A percentile compares a stretch with the other conserved stretches of the same genome.
Conservation (phyloP, 768 basidiomycete species). For the Rickenella mellea region DNA sequence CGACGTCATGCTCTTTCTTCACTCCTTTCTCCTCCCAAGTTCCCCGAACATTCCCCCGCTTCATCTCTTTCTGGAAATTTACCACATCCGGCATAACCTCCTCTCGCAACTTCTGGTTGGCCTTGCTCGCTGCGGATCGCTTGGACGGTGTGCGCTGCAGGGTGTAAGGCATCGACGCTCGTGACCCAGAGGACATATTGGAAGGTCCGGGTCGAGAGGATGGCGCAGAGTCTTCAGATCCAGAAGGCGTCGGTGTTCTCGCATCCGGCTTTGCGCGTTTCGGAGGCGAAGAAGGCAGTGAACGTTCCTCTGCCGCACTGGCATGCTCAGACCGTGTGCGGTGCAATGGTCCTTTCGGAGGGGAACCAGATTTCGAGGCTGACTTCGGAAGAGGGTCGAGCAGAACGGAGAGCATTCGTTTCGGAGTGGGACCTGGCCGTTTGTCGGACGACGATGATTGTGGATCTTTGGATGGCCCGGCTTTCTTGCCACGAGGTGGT, state of each 20-base stretch:
- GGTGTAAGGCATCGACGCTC: not conserved
- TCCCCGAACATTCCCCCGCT: constrained; percentile 21
- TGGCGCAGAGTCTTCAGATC: no score
- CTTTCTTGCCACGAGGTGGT: no score
- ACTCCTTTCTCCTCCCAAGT: constrained; percentile 13
- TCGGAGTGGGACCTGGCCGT: constrained; percentile 7
- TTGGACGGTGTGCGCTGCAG: constrained; percentile 5
- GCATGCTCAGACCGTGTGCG: no score
- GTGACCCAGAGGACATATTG: not conserved
- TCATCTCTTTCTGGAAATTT: constrained; percentile 60
- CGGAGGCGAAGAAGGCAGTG: no score
- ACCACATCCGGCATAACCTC: constrained; percentile 72
- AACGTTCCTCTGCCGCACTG: no score
- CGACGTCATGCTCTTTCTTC: constrained; percentile 11
- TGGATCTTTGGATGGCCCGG: no score
- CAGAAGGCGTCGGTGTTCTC: no score
- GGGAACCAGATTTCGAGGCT: no score
- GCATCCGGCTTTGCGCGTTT: no score
- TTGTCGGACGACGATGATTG: no score
- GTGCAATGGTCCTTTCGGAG: no score
- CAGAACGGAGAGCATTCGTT: constrained; percentile 19
- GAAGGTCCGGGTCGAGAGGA: not conserved
- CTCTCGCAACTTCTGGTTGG: constrained; percentile 32
- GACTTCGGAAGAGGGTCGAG: constrained; percentile 16
- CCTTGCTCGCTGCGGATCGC: constrained; percentile 48